phyloP scores from a whole-genome alignment of 2,329 filamentous ascomycete species.

The Hymenoscyphus repandus region DNA sequence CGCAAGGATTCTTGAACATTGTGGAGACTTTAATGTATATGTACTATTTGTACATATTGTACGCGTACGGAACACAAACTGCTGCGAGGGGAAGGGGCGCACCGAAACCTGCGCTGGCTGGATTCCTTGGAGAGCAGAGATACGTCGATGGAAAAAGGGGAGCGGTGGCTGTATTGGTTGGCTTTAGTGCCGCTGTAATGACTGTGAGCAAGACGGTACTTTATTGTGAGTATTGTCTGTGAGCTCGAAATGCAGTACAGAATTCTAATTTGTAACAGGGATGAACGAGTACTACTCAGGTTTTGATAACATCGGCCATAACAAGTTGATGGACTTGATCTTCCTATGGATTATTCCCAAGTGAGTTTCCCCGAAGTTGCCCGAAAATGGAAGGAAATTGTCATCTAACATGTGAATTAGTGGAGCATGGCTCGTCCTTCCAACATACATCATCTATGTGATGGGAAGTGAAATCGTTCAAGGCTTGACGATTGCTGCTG shows the following conservation, averaged over 20 bases:
- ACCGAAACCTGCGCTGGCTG: slow-evolving; percentile 31
- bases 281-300: slow-evolving; percentile 56
- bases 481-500: slow-evolving; percentile 44
- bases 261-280: slow-evolving; percentile 35
- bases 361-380: slow-evolving; percentile 38
- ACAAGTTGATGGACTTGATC: slow-evolving; percentile 46
- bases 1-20: slow-evolving; percentile 55
- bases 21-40: slow-evolving; percentile 55
- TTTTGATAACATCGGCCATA: slow-evolving; percentile 59
- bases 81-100: slow-evolving; percentile 25
- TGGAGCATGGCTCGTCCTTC: slow-evolving; percentile 59
- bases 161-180: slow-evolving; percentile 51
- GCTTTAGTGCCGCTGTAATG: slow-evolving; percentile 54
- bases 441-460: slow-evolving; percentile 55
- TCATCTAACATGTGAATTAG: slow-evolving; percentile 34
- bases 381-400: background rate
- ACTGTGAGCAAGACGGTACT: slow-evolving; percentile 64
- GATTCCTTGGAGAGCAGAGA: slow-evolving; percentile 42
- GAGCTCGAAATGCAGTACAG: background rate
- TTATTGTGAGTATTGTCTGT: slow-evolving; percentile 48
- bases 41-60: slow-evolving; percentile 53
- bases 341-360: slow-evolving; percentile 63
- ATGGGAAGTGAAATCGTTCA: slow-evolving; percentile 58
- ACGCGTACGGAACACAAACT: slow-evolving; percentile 34
- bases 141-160: slow-evolving; percentile 47